A percentile compares a stretch with the other conserved stretches of the same genome.
Evolutionary conservation across 1,284 basidiomycete genomes (phyloP).

Genomic region (Acaromyces ingoldii): DNA sequence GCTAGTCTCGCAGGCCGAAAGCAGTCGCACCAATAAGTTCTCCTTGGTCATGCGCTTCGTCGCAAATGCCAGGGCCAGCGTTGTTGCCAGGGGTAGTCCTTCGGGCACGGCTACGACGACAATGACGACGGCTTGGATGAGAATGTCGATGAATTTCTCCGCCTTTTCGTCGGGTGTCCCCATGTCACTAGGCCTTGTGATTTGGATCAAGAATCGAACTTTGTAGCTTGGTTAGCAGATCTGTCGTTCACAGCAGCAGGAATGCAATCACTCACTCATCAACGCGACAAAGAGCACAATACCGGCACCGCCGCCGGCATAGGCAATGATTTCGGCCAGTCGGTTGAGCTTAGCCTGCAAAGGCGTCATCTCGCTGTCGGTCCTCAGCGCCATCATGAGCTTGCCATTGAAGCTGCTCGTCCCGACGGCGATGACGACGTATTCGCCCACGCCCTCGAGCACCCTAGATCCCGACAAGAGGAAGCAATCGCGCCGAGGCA

Average conservation of each 20-base stretch:
- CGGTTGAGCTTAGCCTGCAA: constrained; percentile 88
- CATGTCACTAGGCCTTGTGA: constrained; percentile 53
- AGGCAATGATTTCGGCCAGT: constrained; percentile 89
- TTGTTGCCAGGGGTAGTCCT: constrained; percentile 91
- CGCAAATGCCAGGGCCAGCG: constrained; percentile 90
- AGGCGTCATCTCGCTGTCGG: constrained; percentile 69
- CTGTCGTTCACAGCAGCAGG: too few relatives aligned
- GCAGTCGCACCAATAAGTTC: constrained; percentile 87
- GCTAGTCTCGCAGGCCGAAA: constrained; percentile 97
- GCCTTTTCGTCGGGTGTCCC: constrained; percentile 76
- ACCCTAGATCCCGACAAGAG: constrained; percentile 90
- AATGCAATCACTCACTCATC: too few relatives aligned
- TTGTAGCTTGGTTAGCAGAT: too few relatives aligned
- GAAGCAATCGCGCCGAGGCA: constrained; percentile 71
- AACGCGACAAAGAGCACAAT: constrained; percentile 74
- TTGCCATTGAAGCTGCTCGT: constrained; percentile 88
- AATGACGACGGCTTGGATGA: constrained; percentile 90
- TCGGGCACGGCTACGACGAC: constrained; percentile 96
- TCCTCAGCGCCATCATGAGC: constrained; percentile 60
- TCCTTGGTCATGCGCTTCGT: constrained; percentile 94
- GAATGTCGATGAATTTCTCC: constrained; percentile 83
- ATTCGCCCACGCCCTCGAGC: constrained; percentile 86
- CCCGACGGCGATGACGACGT: constrained; percentile 87
- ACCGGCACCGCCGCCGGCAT: constrained; percentile 77
- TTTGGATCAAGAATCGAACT: constrained; percentile 86